Conservation (phyloP, 495 filamentous ascomycete genomes). For the Xylaria longipes region DNA sequence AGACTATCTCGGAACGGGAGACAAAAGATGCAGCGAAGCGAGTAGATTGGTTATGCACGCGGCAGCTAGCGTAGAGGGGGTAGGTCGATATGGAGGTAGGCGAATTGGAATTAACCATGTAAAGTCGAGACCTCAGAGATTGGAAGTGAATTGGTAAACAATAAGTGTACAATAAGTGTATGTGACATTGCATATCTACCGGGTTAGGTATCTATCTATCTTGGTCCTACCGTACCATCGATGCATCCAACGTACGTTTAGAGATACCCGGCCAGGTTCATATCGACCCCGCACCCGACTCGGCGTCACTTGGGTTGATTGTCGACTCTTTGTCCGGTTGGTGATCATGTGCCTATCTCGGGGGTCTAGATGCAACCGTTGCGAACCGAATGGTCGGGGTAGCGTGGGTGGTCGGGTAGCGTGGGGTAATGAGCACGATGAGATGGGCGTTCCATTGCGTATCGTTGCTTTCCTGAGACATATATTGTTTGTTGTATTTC, state of each 20-base stretch:
- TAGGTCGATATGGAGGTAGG: neutral
- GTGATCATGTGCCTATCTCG: constrained; percentile 1
- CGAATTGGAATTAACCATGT: neutral
- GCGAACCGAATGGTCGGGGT: constrained; percentile 5
- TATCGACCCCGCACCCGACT: constrained; percentile 10
- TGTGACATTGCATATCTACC: neutral
- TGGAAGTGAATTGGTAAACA: neutral
- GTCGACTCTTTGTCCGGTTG: neutral
- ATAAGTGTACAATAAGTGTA: neutral
- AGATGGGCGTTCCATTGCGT: neutral
- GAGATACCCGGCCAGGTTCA: too few relatives aligned
- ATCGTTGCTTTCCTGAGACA: neutral
- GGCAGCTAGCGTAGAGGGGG: neutral
- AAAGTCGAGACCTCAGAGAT: neutral
- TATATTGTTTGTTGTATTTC: neutral
- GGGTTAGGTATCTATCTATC: too few relatives aligned
- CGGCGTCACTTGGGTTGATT: neutral
- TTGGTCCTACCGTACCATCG: neutral
- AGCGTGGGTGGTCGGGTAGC: neutral
- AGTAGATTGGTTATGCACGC: neutral
- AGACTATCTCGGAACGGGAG: neutral
- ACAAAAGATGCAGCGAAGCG: neutral
- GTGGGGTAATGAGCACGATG: neutral
- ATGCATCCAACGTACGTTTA: too few relatives aligned
- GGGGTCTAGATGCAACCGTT: neutral